Evolutionary conservation across 345 rosid species (phyloP).

Genomic region (Gynandropsis gynandra): DNA sequence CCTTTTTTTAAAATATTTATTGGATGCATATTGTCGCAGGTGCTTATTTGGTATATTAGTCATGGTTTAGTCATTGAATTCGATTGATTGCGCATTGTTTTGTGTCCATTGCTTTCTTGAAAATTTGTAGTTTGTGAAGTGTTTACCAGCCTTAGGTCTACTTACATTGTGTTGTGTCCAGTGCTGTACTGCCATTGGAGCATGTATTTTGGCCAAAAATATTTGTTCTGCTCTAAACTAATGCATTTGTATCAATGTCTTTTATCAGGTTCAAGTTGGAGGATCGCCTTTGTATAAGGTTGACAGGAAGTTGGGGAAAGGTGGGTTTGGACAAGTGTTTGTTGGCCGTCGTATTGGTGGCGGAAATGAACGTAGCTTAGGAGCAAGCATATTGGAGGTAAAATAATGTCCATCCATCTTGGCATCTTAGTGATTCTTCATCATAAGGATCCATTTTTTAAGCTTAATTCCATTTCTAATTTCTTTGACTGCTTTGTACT

Average conservation of each 20-base stretch:
- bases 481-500: constrained; percentile 10
- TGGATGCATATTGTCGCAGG: not conserved
- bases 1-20: not conserved
- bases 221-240: not conserved
- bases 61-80: not conserved
- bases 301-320: constrained; percentile 87
- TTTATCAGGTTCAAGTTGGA: constrained; percentile 77
- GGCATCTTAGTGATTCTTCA: not conserved
- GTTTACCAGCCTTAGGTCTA: not conserved
- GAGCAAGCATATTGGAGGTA: constrained; percentile 83
- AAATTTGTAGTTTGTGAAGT: not conserved
- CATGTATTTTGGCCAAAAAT: not conserved
- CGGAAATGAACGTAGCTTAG: constrained; percentile 61
- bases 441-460: constrained; percentile 2
- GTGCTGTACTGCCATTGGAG: not conserved
- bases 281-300: constrained; percentile 82
- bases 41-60: not conserved
- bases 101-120: not conserved
- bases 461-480: not conserved
- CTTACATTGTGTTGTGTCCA: not conserved
- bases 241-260: constrained; percentile 14
- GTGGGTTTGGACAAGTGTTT: constrained; percentile 99
- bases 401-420: constrained; percentile 10
- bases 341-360: constrained; percentile 79
- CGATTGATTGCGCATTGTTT: not conserved